Base-by-base conservation (phyloP, 2,329 filamentous ascomycete species). In the Monosporascus ibericus region DNA sequence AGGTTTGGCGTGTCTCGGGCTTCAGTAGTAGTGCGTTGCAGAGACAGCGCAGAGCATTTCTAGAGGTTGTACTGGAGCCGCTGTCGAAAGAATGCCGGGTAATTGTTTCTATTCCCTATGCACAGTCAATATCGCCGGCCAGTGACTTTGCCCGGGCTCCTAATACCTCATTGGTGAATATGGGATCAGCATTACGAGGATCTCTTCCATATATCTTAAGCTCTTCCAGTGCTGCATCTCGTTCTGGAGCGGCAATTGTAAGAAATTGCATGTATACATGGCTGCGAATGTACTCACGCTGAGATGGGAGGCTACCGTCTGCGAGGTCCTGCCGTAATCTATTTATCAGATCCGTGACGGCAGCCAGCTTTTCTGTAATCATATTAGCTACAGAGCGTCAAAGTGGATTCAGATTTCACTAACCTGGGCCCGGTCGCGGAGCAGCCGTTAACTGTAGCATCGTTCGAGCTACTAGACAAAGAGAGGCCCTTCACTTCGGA, bases 1-100 rank as follows among this genome's bases (percentile, higher is more conserved):
- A 85, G 44, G 81, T 78, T 65, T 92, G 86, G 48, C 89, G 81
- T 42, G 86, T 85, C 40, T 80, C 75, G 9, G 81, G 74, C 55
- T 84, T 77, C 18, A 95, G 78, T 0, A 95, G 75, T 63, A 96
- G 73, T 8, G 90, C 85, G 69, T 97, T 97, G 61, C 90, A 92
- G 47, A 97, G 71, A 60, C 90, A 92, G 61, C 90, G 82, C 39
- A 96, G 74, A 1, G 85, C 92, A 64, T 91, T 88, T 52, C 85
- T 83, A 2, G 87, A 87, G 1, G 86, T 84, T 8, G 78, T 78
- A 30, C 73, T 73, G 3, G 81, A 84, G 25, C 78, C 72, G 55
- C 79, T 82, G 48, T 88, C 79, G 62, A 96, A 89, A 4, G 86
- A 88, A 75, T 92, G 86, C 49, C 75, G 79, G 30, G 83, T 78